Evolutionary conservation across 2,329 filamentous ascomycete genomes (phyloP), one percentile per base, ranked within the genome.

Genomic region (Botrytis tulipae): DNA sequence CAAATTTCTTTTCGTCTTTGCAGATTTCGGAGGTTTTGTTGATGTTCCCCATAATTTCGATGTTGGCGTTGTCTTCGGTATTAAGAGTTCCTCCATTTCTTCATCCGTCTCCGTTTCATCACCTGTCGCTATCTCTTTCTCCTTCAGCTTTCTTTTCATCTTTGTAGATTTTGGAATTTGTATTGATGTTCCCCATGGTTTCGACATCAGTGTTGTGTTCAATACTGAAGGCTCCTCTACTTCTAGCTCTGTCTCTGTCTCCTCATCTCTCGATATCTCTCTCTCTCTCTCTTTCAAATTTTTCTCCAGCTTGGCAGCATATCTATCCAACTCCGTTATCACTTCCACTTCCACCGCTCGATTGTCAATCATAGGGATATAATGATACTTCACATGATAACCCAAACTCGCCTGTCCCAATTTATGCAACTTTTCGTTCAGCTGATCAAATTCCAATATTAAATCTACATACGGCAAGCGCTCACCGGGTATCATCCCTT

Each of bases 201-300:
- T 29, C 4, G 51, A 32, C 18, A 29, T 32, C n/a, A n/a, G 51
- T 16, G 16, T 29, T 18, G n/a, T 0, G 2, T 57, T 9, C n/a
- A 25, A 14, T 29, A 9, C 4, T 8, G 14, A 14, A 3, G 8
- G 7, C 29, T 18, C 14, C 16, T 54, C 51, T 14, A 14, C 3
- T n/a, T 54, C 12, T 54, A 7, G 4, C 12, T 54, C 48, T 1
- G 2, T 14, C 5, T 6, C 48, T 14, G 5, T 16, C 6, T 6
- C 4, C 16, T 14, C 10, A n/a, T 12, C 12, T 7, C 6, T 8
- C 16, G 2, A 14, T 7, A 3, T 14, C 12, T 54, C 25, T 16
- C 3, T 6, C 4, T n/a, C 48, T 4, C 3, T 10, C n/a, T 3
- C 7, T 3, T 29, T 4, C n/a, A 7, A 8, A 1, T 9, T 18